Evolutionary conservation across 305 asterid species (phyloP), one percentile per base, ranked within the genome.

Genomic region (Fraxinus floribunda): DNA sequence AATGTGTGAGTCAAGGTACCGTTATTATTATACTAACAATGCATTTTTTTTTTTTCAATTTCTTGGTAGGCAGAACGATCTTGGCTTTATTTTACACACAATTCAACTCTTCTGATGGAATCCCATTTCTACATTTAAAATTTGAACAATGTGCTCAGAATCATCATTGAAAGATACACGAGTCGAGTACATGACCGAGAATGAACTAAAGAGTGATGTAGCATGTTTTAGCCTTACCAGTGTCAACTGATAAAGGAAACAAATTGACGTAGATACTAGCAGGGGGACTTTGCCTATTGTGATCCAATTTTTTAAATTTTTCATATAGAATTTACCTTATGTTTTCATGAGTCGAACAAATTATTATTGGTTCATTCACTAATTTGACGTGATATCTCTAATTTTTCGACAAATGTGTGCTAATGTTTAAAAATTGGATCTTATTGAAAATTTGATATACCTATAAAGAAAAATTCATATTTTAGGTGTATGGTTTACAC

Each of bases 201-300:
- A 93, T 81, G 97, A 94, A 81, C 81, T 94, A 41, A 94, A 90
- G 92, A 93, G 88, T 75, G 97, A 94, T 44, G 98, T 97, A 52
- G 91, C 95, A 77, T 89, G 92, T 83, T 93, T 93, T 88, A 93
- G 92, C 88, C 94, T 94, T 81, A 93, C 97, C 76, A 91, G 97
- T 82, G 90, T 90, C 86, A 92, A 89, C 76, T 86, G 81, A 84
- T 80, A 73, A 85, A 72, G 44, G 9, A 39, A 73, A 22, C 82
- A 78, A 86, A 78, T n/a, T 15, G 32, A 81, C 44, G 81, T 85
- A 84, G 68, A 77, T 80, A 85, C 39, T 41, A 79, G 34, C 35
- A 80, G 84, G 77, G 84, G 34, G 78, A 39, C 79, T 60, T 79
- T 68, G 86, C 72, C 68, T 49, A 68, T 75, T 49, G 84, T 55